Evolutionary conservation across 2,329 filamentous ascomycete genomes (phyloP).

Genomic region (Penicillium sp.): DNA sequence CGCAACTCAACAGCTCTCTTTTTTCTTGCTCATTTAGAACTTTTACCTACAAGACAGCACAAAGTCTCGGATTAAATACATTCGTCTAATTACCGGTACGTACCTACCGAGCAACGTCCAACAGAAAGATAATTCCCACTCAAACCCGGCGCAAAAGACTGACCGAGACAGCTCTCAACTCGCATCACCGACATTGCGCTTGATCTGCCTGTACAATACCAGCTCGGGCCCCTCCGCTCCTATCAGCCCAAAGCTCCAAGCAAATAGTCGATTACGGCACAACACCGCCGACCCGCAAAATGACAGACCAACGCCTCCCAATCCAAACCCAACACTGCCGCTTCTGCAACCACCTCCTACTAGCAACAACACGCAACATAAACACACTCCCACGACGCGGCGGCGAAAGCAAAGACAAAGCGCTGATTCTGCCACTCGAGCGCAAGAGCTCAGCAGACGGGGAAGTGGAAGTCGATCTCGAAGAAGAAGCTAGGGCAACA

Average conservation of each 20-base stretch:
- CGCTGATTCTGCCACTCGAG: conserved; percentile 50
- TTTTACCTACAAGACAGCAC: not conserved
- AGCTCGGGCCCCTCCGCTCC: not conserved
- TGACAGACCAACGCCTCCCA: conserved; percentile 18
- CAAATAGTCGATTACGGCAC: not conserved
- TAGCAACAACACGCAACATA: conserved; percentile 51
- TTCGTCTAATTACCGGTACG: not conserved
- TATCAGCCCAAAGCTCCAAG: not conserved
- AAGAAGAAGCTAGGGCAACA: conserved; percentile 18
- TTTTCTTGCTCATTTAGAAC: not conserved
- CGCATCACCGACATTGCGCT: not conserved
- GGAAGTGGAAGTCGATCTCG: conserved; percentile 13
- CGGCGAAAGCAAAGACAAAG: conserved; percentile 43
- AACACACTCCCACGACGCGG: conserved; percentile 46
- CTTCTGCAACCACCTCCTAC: conserved; percentile 56
- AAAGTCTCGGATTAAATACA: not conserved
- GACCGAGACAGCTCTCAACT: not conserved
- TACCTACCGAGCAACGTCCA: not conserved
- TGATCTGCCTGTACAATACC: not conserved
- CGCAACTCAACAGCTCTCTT: conserved; percentile 3
- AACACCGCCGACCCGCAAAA: not conserved
- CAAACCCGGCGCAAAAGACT: not conserved
- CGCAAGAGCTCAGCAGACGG: conserved; percentile 7
- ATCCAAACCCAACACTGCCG: conserved; percentile 52
- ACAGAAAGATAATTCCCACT: not conserved